Base-by-base conservation (phyloP, 805 yeast genomes). In the Candida xyloterini region DNA sequence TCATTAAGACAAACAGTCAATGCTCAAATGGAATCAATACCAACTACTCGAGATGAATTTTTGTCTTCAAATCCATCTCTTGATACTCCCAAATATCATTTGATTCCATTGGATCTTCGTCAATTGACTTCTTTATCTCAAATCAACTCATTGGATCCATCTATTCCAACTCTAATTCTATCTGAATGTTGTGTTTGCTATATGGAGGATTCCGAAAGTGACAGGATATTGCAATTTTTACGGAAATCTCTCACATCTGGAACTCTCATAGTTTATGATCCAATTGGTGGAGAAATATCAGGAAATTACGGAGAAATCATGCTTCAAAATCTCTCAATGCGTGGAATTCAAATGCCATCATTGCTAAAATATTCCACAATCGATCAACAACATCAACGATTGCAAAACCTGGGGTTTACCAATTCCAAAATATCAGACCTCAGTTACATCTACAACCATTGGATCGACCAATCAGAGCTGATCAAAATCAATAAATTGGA, bases 171-270 rank as follows among this genome's bases (percentile, higher is more conserved):
- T 0, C 52, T 85, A 11, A 59, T 85, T 2, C 56, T 84, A 14
- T 77, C 86, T 46, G 95, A 84, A 56, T 85, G 93, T 61, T 86
- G 86, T 25, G 63, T 85, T 25, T 85, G 95, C 55, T 84, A 84
- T 55, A 52, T 84, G 45, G 66, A 72, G 4, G 78, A 81, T 1
- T 63, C 63, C 10, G 73, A 71, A 15, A 72, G 82, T 16, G 53
- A 60, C 23, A 33, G 50, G 1, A 70, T 81, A 3, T 45, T 84
- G 4, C 37, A 54, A 2, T 71, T 68, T 52, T 71, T 81, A 62
- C 52, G 50, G 4, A 32, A 44, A 0, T 23, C 33, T n/a, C 52
- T 73, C 24, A 6, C 33, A 1, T 15, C 30, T 30, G 54, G 62
- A 38, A 35, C 59, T 15, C 47, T 78, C 15, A 54, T 77, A 4